A percentile compares a stretch with the other conserved stretches of the same genome.
phyloP scores from a whole-genome alignment of 164 flowering plant genomes.

The Hamamelis virginiana region DNA sequence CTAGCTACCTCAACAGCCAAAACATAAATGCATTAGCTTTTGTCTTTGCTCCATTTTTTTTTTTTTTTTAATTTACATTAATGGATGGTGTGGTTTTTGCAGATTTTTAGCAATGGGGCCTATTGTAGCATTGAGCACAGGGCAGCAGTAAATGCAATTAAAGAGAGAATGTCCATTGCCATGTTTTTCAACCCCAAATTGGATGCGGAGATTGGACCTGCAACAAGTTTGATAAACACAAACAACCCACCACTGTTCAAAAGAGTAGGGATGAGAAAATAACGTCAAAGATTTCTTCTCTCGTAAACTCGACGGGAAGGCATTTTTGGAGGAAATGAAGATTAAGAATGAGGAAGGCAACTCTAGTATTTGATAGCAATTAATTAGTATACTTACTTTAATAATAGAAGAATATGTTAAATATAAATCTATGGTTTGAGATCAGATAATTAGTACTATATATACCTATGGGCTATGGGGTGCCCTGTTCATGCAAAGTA shows the following conservation, averaged over 20 bases:
- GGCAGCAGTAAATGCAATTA: conserved; percentile 15
- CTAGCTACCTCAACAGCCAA: no score
- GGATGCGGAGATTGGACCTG: conserved; percentile 7
- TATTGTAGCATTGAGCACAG: conserved; percentile 28
- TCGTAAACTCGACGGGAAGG: conserved; percentile 6
- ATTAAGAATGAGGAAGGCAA: neutral
- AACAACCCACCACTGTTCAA: conserved; percentile 9
- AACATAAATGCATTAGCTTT: no score
- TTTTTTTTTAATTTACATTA: no score
- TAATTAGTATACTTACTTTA: no score
- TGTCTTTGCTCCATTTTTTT: no score
- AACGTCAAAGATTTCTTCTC: conserved; percentile 1
- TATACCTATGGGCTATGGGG: no score
- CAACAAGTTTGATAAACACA: conserved; percentile 1
- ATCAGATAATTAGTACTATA: no score
- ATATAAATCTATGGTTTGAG: no score
- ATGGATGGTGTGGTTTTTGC: neutral
- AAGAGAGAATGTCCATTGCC: conserved; percentile 29
- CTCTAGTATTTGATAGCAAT: no score
- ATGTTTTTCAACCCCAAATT: conserved; percentile 13
- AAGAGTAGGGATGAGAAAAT: conserved; percentile 3
- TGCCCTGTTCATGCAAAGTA: no score
- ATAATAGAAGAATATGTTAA: no score
- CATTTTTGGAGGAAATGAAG: conserved; percentile 21
- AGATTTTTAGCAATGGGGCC: conserved; percentile 29